Conservation (phyloP, 2,329 filamentous ascomycete genomes). For the Aspergillus caelatus region DNA sequence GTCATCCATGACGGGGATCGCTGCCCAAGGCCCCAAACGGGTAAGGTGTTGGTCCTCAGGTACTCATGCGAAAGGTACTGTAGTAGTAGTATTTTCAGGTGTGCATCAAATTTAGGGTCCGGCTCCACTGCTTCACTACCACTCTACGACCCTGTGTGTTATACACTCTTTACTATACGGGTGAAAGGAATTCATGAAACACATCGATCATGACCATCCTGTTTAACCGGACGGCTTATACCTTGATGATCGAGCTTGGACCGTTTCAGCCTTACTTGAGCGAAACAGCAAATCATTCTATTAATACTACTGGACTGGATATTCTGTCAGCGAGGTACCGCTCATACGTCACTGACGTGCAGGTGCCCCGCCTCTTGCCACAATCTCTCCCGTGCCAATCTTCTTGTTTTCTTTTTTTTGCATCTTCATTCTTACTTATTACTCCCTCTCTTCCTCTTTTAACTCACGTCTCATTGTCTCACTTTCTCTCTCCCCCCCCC, state of each 20-base stretch:
- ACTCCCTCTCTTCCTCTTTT: background rate
- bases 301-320: background rate
- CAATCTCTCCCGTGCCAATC: constrained; percentile 5
- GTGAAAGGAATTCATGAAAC: background rate
- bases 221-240: background rate
- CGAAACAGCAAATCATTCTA: background rate
- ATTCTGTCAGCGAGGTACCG: background rate
- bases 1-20: constrained; percentile 1
- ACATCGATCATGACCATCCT: background rate
- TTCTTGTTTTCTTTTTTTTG: background rate
- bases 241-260: background rate
- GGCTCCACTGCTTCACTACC: background rate
- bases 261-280: constrained; percentile 1
- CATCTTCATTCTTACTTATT: background rate
- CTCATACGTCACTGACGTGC: constrained; percentile 6
- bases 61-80: background rate
- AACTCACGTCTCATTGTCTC: background rate
- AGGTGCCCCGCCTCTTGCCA: constrained; percentile 10
- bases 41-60: background rate
- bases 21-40: background rate
- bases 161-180: background rate
- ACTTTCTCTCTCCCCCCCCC: constrained; percentile 13
- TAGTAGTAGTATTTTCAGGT: background rate
- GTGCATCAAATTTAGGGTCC: background rate
- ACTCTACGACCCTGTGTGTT: background rate